Evolutionary conservation across 73 alveolate genomes (phyloP).

Genomic region (Paramecium biaurelia): DNA sequence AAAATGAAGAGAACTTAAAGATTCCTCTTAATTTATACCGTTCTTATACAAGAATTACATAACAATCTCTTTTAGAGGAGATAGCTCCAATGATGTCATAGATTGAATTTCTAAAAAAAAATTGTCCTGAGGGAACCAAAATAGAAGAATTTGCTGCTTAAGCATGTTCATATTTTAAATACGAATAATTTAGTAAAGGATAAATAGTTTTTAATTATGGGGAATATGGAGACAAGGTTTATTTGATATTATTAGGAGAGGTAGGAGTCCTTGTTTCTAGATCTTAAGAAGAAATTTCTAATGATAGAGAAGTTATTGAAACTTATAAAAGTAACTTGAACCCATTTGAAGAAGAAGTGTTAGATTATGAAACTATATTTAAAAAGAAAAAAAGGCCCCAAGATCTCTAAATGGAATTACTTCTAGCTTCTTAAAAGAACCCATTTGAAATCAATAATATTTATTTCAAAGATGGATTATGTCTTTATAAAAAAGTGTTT

Average conservation of each 20-base stretch:
- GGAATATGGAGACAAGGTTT: conserved; percentile 43
- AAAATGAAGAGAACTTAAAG: background rate
- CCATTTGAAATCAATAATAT: background rate
- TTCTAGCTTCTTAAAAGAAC: background rate
- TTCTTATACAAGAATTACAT: background rate
- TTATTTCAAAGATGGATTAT: conserved; percentile 6
- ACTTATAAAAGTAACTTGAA: background rate
- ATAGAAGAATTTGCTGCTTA: background rate
- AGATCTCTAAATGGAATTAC: background rate
- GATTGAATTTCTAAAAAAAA: conserved; percentile 25
- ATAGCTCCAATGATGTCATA: background rate
- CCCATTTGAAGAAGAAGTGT: background rate
- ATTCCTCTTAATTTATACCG: background rate
- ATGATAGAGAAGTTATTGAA: conserved; percentile 7
- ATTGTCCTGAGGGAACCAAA: background rate
- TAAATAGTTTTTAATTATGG: conserved; percentile 41
- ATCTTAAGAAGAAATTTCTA: background rate
- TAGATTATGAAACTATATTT: background rate
- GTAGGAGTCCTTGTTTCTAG: conserved; percentile 4
- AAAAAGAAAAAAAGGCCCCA: background rate
- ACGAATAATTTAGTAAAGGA: background rate
- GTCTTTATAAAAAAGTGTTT: conserved; percentile 4
- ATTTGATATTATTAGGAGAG: conserved; percentile 10
- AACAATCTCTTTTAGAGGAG: conserved; percentile 3
- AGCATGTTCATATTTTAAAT: background rate